Evolutionary conservation across 441 rosid species (phyloP), one percentile per base, ranked within the genome.

Genomic region (Manihot esculenta): DNA sequence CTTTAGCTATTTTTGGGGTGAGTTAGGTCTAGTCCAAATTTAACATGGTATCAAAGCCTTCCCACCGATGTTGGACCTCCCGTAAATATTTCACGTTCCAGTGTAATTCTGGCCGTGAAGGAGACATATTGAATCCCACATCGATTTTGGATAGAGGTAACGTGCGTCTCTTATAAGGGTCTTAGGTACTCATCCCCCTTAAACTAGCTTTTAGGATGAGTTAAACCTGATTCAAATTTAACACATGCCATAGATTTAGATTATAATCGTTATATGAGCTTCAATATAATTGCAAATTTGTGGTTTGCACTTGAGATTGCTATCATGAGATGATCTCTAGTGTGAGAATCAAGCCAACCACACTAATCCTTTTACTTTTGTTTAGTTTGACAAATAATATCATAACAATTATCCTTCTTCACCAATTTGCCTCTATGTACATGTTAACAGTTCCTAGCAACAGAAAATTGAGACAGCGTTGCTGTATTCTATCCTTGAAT

Each of bases 301-400:
- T 38, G 51, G 44, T 8, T 66, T 33, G 38, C 48, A 51, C 45
- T 50, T 51, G 3, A 18, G 20, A 30, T 24, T 8, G 27, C 30
- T 45, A 38, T n/a, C 20, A 61, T 45, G 45, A 58, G 18, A 69
- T 27, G 48, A 45, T 48, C 42, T 59, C 9, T n/a, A 70, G 48
- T 17, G 1, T 42, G 35, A 42, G 18, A 65, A 20, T 15, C 15
- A 41, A 53, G 62, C 68, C 30, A 53, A 51, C 68, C 30, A 21
- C 48, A 8, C 48, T 35, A n/a, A 26, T 51, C 50, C 18, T 26
- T 35, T 0, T 18, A 11, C 18, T 26, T 35, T 2, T 18, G 5
- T 50, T n/a, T 58, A 10, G n/a, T 20, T 41, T 63, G 44, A 63
- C 21, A 20, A 63, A 45, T 45, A 15, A 12, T 10, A n/a, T 9